phyloP scores from a whole-genome alignment of 371 early-diverging fungal species.

The Syncephalastrum racemosum region DNA sequence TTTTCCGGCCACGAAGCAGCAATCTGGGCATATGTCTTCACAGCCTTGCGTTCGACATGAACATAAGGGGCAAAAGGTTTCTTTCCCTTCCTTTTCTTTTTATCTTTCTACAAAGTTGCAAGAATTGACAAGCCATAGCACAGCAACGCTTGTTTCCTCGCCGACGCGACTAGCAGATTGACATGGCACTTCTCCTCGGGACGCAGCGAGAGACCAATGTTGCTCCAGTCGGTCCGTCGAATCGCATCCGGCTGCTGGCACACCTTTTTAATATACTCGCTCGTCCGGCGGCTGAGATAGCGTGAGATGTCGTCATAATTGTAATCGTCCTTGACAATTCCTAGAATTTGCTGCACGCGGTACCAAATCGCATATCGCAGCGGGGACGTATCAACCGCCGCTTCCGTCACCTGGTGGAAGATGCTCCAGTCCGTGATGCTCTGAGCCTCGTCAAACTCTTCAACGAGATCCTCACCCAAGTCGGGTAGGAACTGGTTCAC shows the following conservation, averaged over 20 bases:
- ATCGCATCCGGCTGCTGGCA: constrained; percentile 47
- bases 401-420: constrained; percentile 49
- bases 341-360: constrained; percentile 59
- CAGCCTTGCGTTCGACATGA: too few species aligned
- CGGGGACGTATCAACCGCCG: constrained; percentile 59
- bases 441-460: constrained; percentile 58
- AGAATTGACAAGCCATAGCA: constrained; percentile 50
- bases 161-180: constrained; percentile 60
- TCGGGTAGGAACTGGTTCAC: constrained; percentile 62
- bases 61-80: too few species aligned
- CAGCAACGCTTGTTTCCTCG: constrained; percentile 61
- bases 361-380: constrained; percentile 66
- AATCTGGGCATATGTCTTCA: too few species aligned
- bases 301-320: constrained; percentile 48
- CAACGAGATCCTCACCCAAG: constrained; percentile 59
- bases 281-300: constrained; percentile 52
- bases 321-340: constrained; percentile 66
- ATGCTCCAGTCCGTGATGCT: constrained; percentile 66
- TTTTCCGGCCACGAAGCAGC: too few species aligned
- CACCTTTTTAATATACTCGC: constrained; percentile 50
- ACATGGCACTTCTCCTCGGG: constrained; percentile 72
- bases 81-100: too few species aligned
- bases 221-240: constrained; percentile 52
- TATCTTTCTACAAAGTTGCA: constrained; percentile 17
- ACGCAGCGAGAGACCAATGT: constrained; percentile 58